A percentile compares a stretch with the other conserved stretches of the same genome.
Conservation (phyloP, 108 stramenopile genomes). For the Cyclotella distinguenda region DNA sequence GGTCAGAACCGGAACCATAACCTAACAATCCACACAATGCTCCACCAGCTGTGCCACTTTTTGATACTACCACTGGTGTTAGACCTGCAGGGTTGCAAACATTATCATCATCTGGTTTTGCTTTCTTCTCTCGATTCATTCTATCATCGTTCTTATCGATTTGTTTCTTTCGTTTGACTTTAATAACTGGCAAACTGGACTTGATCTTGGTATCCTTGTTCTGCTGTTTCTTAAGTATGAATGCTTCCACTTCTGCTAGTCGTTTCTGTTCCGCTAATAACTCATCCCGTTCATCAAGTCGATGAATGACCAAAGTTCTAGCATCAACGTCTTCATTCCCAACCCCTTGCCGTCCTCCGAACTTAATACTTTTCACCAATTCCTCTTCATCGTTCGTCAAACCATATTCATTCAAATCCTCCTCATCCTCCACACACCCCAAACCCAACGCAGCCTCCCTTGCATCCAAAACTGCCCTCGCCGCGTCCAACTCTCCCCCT, state of each 20-base stretch:
- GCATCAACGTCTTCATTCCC: conserved; percentile 5
- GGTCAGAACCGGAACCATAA: conserved; percentile 68
- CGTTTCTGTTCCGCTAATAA: conserved; percentile 55
- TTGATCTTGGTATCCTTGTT: conserved; percentile 26
- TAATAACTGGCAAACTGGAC: conserved; percentile 39
- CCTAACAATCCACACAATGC: conserved; percentile 65
- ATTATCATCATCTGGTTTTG: conserved; percentile 7
- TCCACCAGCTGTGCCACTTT: not conserved
- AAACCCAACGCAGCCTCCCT: conserved; percentile 42
- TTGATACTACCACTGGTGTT: not conserved
- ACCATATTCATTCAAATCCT: conserved; percentile 65
- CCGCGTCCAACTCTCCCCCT: conserved; percentile 47
- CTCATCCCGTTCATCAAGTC: conserved; percentile 71
- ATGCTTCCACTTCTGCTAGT: conserved; percentile 40
- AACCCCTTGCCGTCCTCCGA: too few relatives aligned
- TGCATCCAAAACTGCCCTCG: conserved; percentile 56
- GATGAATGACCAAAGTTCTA: conserved; percentile 14
- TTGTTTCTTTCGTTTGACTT: conserved; percentile 49
- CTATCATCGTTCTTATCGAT: conserved; percentile 6
- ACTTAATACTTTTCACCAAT: conserved; percentile 70
- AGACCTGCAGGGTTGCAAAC: not conserved
- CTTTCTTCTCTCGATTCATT: not conserved
- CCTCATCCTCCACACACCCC: conserved; percentile 16
- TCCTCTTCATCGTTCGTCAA: conserved; percentile 76
- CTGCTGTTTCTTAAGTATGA: conserved; percentile 44